phyloP scores from a whole-genome alignment of 805 yeast species.

The Nakazawaea wickerhamii region DNA sequence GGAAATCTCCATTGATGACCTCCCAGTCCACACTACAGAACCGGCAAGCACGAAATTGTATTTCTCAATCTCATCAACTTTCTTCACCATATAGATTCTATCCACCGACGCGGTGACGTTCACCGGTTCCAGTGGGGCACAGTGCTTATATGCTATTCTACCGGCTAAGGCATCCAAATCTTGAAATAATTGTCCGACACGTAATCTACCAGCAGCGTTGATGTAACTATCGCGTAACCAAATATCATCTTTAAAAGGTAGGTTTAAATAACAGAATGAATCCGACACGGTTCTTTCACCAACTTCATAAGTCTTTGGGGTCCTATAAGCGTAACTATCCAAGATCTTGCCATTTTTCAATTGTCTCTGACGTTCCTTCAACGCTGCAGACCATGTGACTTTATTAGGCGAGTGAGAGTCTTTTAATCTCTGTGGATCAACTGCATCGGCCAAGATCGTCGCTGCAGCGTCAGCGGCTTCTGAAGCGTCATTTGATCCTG shows the following conservation, averaged over 20 bases:
- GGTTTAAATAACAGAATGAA: constrained; percentile 60
- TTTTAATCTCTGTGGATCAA: constrained; percentile 40
- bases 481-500: constrained; percentile 44
- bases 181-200: constrained; percentile 91
- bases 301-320: constrained; percentile 66
- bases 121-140: constrained; percentile 93
- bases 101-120: constrained; percentile 95
- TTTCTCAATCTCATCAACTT: constrained; percentile 70
- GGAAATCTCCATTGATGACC: constrained; percentile 91
- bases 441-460: constrained; percentile 57
- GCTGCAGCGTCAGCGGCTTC: constrained; percentile 73
- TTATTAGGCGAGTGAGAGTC: constrained; percentile 27
- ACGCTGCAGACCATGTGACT: constrained; percentile 85
- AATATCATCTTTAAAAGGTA: constrained; percentile 82
- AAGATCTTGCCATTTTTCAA: constrained; percentile 66
- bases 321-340: constrained; percentile 65
- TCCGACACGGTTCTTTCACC: constrained; percentile 72
- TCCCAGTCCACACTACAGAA: constrained; percentile 91
- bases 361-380: constrained; percentile 66
- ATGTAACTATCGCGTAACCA: constrained; percentile 84
- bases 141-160: constrained; percentile 85
- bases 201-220: constrained; percentile 83
- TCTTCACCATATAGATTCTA: constrained; percentile 79
- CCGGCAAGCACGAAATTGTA: constrained; percentile 83
- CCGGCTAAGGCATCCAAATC: constrained; percentile 94